Evolutionary conservation across 441 rosid genomes (phyloP), one percentile per base, ranked within the genome.

Genomic region (Adansonia grandidieri): DNA sequence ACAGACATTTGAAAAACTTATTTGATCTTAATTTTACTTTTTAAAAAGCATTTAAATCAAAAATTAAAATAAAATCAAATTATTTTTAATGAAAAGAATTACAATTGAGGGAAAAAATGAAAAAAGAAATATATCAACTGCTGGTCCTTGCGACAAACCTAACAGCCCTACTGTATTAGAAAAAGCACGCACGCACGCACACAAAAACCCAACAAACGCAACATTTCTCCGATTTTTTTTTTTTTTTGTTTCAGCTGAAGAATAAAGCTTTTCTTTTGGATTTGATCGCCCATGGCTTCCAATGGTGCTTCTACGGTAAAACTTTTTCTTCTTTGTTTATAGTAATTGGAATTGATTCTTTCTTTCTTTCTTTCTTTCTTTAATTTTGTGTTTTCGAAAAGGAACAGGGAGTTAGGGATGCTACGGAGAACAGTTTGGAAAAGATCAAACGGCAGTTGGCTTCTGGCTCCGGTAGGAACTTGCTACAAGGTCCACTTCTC

Each of bases 401-500:
- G 77, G 80, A 82, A 79, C 93, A 91, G 89, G 83, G 83, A 84
- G 62, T 73, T 60, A 85, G 83, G 70, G 94, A 87, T 80, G 83
- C 83, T 63, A 84, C 89, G 14, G 96, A 88, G 80, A 93, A 83
- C 83, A 94, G 97, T 85, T 89, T 94, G 87, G 99, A 94, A 79
- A 94, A 86, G 94, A 94, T 94, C 89, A 96, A 96, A 82, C 88
- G 98, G 77, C 97, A 96, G 84, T 76, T 96, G 56, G 97, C 98
- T 32, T 90, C 98, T 4, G 96, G 97, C 83, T 94, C 99, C 68
- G 96, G 96, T 65, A 84, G 97, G 75, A 91, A 87, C 77, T 86
- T 93, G 86, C 84, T 96, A 72, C 98, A 94, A 83, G 98, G 98
- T 51, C 99, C 99, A 3, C 97, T 96, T 77, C 95, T 87, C 79